Evolutionary conservation across 192 early-diverging fungal species (phyloP), one percentile per base, ranked within the genome.

Genomic region (Dispira simplex): DNA sequence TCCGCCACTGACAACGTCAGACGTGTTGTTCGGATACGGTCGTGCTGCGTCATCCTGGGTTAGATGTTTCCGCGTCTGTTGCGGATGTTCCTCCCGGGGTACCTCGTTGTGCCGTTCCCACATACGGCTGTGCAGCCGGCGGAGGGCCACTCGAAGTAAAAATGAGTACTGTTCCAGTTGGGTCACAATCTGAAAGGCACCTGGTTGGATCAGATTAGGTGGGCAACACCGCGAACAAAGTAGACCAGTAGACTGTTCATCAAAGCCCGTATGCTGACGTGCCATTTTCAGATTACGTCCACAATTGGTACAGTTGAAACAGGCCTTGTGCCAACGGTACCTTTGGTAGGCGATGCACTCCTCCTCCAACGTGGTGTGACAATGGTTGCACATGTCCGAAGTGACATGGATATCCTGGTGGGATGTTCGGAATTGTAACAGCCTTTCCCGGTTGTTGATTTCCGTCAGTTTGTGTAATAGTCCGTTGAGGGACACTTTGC

Each of bases 151-250:
- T 11, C 84, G 80, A 72, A 98, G 73, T 44, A 93, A 69, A 71
- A 91, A 96, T 51, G 86, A 83, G 72, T 95, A 95, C 76, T 97
- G 91, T 65, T 92, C 80, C 47, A 98, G 75, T 66, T 93, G 87
- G 11, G 94, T 85, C 3, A 96, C 82, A 68, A 81, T 72, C 65
- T 82, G 78, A 64, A 92, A 84, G 11, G 83, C 79, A 26, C 68
- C 72, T 0, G 64, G 66, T 18, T 68, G 47, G 11, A 75, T 59
- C 12, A 71, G 68, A 58, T 70, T 69, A 44, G 78, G 71, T 26
- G 75, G 73, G 13, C 68, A 69, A 63, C 83, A 83, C n/a, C 63
- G 65, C 14, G 78, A 73, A 67, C 84, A 86, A 43, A 74, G 71
- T 20, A 83, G 68, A 44, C 66, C 20, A 11, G 73, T 72, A 0